These are phyloP conservation scores for Arthroderma uncinatum DNA, from an alignment of 2,329 filamentous ascomycete species.

Conservation along the genomic window DNA sequence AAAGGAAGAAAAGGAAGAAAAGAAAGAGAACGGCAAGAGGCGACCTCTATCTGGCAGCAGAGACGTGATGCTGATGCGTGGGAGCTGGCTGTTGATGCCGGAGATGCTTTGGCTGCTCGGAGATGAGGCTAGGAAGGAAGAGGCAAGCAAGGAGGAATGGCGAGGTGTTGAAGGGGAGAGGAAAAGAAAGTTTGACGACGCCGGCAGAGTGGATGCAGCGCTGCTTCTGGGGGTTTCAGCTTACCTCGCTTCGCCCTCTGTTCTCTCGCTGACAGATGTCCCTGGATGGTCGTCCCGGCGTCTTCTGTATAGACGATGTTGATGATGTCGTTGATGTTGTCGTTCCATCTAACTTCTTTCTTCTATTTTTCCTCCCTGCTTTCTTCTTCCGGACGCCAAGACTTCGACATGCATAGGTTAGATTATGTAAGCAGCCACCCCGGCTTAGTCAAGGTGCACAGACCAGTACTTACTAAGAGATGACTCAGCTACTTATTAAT, in stretches of 20 bases:
- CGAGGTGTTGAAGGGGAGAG: background rate
- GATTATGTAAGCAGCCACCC: background rate
- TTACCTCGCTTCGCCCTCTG: background rate
- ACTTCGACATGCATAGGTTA: background rate
- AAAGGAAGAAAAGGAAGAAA: constrained; percentile 43
- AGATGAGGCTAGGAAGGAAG: background rate
- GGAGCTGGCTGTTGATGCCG: background rate
- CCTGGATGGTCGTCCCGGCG: too few species aligned
- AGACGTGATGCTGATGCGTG: background rate
- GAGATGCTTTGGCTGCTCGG: background rate
- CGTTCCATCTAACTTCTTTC: background rate
- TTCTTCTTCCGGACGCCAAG: background rate
- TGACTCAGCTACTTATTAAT: background rate
- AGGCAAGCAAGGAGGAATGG: background rate
- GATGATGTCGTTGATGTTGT: background rate
- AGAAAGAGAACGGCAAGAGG: constrained; percentile 48
- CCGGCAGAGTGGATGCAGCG: background rate
- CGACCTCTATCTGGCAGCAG: background rate
- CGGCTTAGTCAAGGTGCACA: background rate
- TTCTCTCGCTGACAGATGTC: background rate
- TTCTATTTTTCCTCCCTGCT: background rate
- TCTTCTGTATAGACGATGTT: background rate
- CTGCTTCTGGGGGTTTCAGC: background rate
- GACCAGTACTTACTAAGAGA: background rate
- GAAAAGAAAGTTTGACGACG: constrained; percentile 1